Percentiles rank a stretch among this genome's conserved stretches.
Conservation (phyloP, 2,329 filamentous ascomycete genomes). For the Amylocarpus encephaloides region DNA sequence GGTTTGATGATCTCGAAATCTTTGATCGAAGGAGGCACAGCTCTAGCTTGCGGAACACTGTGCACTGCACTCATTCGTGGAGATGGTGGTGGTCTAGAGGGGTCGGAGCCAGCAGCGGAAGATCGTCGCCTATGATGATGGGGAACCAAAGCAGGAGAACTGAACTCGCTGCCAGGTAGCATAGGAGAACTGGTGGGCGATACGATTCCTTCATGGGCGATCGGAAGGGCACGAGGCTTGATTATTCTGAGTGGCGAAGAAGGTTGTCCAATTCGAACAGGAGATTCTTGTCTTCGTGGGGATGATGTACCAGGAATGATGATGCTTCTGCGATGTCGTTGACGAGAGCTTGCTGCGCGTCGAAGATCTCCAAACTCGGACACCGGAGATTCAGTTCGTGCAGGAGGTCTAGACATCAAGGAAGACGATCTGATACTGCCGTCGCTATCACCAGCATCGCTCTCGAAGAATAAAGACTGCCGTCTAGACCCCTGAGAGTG, state of each 20-base stretch:
- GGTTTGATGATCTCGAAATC: slow-evolving; percentile 99
- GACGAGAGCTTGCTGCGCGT: slow-evolving; percentile 69
- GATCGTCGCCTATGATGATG: slow-evolving; percentile 83
- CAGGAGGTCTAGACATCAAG: slow-evolving; percentile 57
- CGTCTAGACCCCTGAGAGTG: slow-evolving; percentile 62
- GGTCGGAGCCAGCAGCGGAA: slow-evolving; percentile 72
- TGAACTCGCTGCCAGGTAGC: slow-evolving; percentile 74
- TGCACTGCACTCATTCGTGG: slow-evolving; percentile 68
- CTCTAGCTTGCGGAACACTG: slow-evolving; percentile 73
- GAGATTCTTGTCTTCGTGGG: slow-evolving; percentile 81
- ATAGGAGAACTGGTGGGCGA: slow-evolving; percentile 90
- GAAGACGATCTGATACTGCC: slow-evolving; percentile 80
- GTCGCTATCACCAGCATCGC: slow-evolving; percentile 79
- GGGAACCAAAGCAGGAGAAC: slow-evolving; percentile 60
- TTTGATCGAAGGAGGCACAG: slow-evolving; percentile 92
- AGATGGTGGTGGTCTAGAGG: slow-evolving; percentile 65
- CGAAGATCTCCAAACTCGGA: slow-evolving; percentile 76
- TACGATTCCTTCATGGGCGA: slow-evolving; percentile 57
- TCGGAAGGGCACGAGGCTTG: slow-evolving; percentile 64
- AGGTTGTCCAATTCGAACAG: slow-evolving; percentile 66
- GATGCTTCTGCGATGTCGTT: slow-evolving; percentile 80
- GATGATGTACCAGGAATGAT: slow-evolving; percentile 75
- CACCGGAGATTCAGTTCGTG: slow-evolving; percentile 81
- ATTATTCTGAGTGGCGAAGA: slow-evolving; percentile 81
- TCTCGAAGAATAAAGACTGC: slow-evolving; percentile 73